These are phyloP conservation scores for Metarhizium album DNA, from an alignment of 2,329 filamentous ascomycete species.

Conservation along the genomic window DNA sequence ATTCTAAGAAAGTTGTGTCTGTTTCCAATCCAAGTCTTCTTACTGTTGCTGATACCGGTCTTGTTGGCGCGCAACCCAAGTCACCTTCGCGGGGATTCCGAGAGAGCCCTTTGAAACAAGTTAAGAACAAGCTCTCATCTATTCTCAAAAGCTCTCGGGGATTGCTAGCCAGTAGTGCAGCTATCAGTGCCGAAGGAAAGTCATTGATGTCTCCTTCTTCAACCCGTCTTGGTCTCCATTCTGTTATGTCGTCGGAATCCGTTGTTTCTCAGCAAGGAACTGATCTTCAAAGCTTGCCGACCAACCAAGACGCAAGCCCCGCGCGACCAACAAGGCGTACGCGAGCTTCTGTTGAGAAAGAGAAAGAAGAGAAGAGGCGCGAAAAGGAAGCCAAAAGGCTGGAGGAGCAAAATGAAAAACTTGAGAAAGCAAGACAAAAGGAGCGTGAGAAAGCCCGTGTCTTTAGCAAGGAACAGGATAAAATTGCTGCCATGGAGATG, in stretches of 20 bases:
- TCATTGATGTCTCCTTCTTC: constrained; percentile 44
- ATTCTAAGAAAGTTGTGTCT: constrained; percentile 49
- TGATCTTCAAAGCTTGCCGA: constrained; percentile 11
- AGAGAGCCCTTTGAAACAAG: constrained; percentile 79
- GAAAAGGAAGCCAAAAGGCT: constrained; percentile 54
- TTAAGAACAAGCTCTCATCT: constrained; percentile 86
- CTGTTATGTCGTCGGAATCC: constrained; percentile 37
- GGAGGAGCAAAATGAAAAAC: constrained; percentile 48
- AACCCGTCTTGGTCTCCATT: constrained; percentile 32
- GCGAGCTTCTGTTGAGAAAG: constrained; percentile 48
- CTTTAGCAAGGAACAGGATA: constrained; percentile 48
- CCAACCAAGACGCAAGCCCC: constrained; percentile 26
- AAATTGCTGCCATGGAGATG: constrained; percentile 40
- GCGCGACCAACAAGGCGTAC: constrained; percentile 36
- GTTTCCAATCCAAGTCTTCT: constrained; percentile 44
- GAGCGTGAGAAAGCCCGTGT: constrained; percentile 57
- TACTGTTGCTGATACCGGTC: constrained; percentile 33
- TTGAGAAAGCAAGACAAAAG: constrained; percentile 59
- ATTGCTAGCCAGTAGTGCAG: constrained; percentile 68
- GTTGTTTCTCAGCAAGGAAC: constrained; percentile 21
- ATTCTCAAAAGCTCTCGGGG: constrained; percentile 81
- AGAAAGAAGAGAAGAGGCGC: constrained; percentile 53
- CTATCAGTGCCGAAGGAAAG: constrained; percentile 52
- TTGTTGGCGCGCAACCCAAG: constrained; percentile 39
- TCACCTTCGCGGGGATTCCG: constrained; percentile 45